A percentile compares a stretch with the other conserved stretches of the same genome.
These are phyloP conservation scores for Mortierella sp. DNA, from an alignment of 371 early-diverging fungal species.

Conservation along the genomic window DNA sequence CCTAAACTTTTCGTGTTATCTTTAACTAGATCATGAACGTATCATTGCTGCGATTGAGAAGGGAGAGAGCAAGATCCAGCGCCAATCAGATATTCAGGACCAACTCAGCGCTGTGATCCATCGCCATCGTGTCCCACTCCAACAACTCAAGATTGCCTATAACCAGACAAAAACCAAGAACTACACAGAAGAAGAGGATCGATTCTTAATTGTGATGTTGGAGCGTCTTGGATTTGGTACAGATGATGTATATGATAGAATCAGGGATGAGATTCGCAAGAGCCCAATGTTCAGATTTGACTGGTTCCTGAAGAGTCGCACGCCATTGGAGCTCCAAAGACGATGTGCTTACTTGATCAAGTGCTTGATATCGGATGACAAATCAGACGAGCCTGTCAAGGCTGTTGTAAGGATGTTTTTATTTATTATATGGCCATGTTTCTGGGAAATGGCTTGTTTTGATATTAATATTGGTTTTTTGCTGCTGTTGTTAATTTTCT, in stretches of 20 bases:
- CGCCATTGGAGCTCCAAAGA: constrained; percentile 82
- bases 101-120: constrained; percentile 79
- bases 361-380: constrained; percentile 73
- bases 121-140: constrained; percentile 82
- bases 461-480: background rate
- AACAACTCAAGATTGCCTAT: constrained; percentile 90
- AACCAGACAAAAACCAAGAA: constrained; percentile 89
- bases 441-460: background rate
- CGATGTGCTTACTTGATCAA: constrained; percentile 85
- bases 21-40: constrained; percentile 79
- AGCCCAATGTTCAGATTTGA: constrained; percentile 94
- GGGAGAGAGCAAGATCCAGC: constrained; percentile 86
- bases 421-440: background rate
- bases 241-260: constrained; percentile 93
- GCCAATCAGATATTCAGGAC: constrained; percentile 86
- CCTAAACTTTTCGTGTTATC: background rate
- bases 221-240: constrained; percentile 90
- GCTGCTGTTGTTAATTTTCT: background rate
- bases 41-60: constrained; percentile 89
- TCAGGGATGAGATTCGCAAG: constrained; percentile 87
- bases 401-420: constrained; percentile 17
- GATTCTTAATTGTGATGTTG: constrained; percentile 91
- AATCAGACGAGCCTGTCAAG: constrained; percentile 40
- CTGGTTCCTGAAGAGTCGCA: constrained; percentile 97
- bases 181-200: constrained; percentile 95